Percentiles rank a stretch among this genome's conserved stretches.
Conservation (phyloP, 192 early-diverging fungal genomes). For the Coemansia sp. region DNA sequence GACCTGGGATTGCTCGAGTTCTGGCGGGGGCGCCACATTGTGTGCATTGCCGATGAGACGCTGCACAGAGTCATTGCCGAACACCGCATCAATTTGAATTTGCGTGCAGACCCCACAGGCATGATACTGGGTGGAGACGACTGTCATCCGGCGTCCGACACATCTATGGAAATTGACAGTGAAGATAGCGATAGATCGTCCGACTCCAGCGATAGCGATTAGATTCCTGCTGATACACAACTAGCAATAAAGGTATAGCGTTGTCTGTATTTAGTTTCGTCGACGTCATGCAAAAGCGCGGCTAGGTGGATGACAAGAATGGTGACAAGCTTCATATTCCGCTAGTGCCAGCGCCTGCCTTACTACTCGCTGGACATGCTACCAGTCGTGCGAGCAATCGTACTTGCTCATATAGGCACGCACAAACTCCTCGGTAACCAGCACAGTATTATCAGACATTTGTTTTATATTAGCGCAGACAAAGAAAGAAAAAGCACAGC, state of each 20-base stretch:
- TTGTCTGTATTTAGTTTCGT: too few species aligned
- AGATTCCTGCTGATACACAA: not conserved
- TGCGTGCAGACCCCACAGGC: constrained; percentile 38
- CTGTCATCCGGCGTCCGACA: not conserved
- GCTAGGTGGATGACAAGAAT: constrained; percentile 61
- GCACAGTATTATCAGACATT: not conserved
- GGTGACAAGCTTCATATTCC: constrained; percentile 15
- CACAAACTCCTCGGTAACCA: constrained; percentile 55
- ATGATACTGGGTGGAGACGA: constrained; percentile 11
- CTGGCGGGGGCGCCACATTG: constrained; percentile 55
- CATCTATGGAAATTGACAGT: not conserved
- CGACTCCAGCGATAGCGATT: not conserved
- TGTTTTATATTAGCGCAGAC: not conserved
- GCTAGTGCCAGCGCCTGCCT: constrained; percentile 53
- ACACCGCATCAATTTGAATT: constrained; percentile 27
- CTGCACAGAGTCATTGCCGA: constrained; percentile 28
- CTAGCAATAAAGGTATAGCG: too few species aligned
- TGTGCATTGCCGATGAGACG: constrained; percentile 45
- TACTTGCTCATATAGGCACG: constrained; percentile 62
- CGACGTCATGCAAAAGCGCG: constrained; percentile 43
- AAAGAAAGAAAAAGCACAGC: not conserved
- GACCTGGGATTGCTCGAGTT: constrained; percentile 58
- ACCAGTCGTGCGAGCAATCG: constrained; percentile 70
- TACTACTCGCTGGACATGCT: constrained; percentile 67
- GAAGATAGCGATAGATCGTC: not conserved